Conservation (phyloP, 108 stramenopile genomes). For the Stephanodiscus triporus region DNA sequence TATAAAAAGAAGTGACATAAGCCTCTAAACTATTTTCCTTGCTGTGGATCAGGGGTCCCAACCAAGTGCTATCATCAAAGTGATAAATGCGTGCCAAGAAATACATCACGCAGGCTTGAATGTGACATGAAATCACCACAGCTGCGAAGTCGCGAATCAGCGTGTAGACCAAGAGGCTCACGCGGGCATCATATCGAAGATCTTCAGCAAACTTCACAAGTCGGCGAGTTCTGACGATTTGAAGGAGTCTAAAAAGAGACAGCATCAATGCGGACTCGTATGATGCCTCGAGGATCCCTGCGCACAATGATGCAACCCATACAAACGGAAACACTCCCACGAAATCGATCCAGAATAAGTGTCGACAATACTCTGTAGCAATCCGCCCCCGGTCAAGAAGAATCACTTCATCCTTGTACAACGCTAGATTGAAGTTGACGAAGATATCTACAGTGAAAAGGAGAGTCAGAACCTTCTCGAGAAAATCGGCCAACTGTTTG, state of each 20-base stretch:
- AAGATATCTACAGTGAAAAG: slow-evolving; percentile 63
- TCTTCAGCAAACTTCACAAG: slow-evolving; percentile 45
- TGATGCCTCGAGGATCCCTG: slow-evolving; percentile 15
- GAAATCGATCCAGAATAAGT: slow-evolving; percentile 41
- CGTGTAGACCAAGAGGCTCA: slow-evolving; percentile 48
- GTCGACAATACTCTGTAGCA: slow-evolving; percentile 46
- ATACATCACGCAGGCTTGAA: slow-evolving; percentile 53
- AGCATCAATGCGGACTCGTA: slow-evolving; percentile 21
- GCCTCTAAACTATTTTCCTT: slow-evolving; percentile 43
- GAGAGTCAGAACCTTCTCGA: slow-evolving; percentile 46
- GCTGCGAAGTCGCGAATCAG: slow-evolving; percentile 51
- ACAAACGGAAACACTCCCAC: slow-evolving; percentile 42
- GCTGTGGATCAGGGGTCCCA: slow-evolving; percentile 37
- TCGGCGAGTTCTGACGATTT: slow-evolving; percentile 44
- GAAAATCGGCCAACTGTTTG: slow-evolving; percentile 31
- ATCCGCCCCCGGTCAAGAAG: slow-evolving; percentile 41
- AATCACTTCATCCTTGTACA: slow-evolving; percentile 44
- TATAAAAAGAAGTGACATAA: slow-evolving; percentile 58
- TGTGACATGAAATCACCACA: slow-evolving; percentile 35
- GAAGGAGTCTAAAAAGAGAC: slow-evolving; percentile 39
- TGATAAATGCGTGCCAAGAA: slow-evolving; percentile 47
- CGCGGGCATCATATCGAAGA: slow-evolving; percentile 43
- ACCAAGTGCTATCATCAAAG: slow-evolving; percentile 54
- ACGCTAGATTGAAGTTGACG: slow-evolving; percentile 61
- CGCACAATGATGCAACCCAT: slow-evolving; percentile 2